Base-by-base conservation (phyloP, 352 stramenopile species). In the Phytophthora aleatoria region DNA sequence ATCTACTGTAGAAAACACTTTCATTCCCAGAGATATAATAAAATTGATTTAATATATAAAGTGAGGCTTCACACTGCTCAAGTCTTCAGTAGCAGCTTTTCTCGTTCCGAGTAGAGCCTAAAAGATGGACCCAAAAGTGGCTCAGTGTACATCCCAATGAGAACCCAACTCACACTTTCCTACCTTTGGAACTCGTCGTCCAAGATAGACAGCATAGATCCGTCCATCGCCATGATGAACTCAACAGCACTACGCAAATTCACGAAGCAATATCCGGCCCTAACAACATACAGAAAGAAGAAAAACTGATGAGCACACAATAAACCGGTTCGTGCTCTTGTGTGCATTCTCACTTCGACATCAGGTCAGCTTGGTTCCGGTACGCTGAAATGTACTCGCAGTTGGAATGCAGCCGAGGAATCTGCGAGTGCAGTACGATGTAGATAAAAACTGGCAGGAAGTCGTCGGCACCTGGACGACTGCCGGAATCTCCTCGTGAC, bases 361-460 rank as follows among this genome's bases (percentile, higher is more conserved):
- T 96, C 48, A 98, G 71, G 65, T 95, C 85, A 27, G 82, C 83
- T 16, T 89, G 81, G 64, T 97, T 96, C 20, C 87, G 81, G 67
- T 94, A 98, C 10, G 80, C 76, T 28, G 91, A 74, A 65, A 98
- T 97, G 69, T 96, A 98, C 70, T 97, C 90, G 63, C 89, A 95
- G 61, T 97, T 98, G 11, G 89, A 96, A 42, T 89, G 66, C 11
- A 97, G 74, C 9, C 81, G 73, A n/a, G 90, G 86, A 56, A 97
- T 94, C 54, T 92, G 81, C 28, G 91, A 93, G 57, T 95, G 87
- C 15, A 98, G 71, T 20, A 97, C 90, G 38, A 97, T 92, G 75
- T 96, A 97, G 61, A 98, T 97, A 64, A 98, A 96, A 28, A 97
- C 81, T 13, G 92, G 92, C 12, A 98, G 71, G 50, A 98, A 98